Evolutionary conservation across 805 yeast species (phyloP), one percentile per base, ranked within the genome.

Genomic region (Saccharomycopsis fermentans): DNA sequence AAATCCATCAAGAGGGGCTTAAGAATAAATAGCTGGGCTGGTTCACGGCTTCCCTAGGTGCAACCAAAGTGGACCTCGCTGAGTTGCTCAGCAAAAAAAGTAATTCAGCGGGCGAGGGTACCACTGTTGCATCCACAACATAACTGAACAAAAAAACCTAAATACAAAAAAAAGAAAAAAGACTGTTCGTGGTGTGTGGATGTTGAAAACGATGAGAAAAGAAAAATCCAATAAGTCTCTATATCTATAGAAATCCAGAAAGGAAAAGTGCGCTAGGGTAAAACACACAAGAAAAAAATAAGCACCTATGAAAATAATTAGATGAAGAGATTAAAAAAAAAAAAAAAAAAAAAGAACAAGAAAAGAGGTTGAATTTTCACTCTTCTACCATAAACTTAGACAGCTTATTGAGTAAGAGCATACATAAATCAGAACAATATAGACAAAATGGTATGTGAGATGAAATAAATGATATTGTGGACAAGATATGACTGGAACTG

Each of bases 361-460:
- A 43, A 21, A 19, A 21, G 50, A 43, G 16, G n/a, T 19, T n/a
- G 29, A 43, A 43, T 43, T 21, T 43, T 21, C 50, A 43, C 50
- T 43, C 50, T 29, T 43, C 12, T 43, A 43, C 24, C 29, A 43
- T 43, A 43, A n/a, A 9, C 26, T 43, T 19, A 11, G 16, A 21
- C 26, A 43, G 29, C 14, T 8, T 24, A 19, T 24, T 9, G 21
- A 43, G 29, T 43, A 43, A 21, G 24, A 43, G 29, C 29, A 43
- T 43, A 43, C 50, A 43, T 43, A 43, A 21, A 43, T 43, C 29
- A 43, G 50, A 43, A 43, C 29, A 43, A 43, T 43, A 43, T 43
- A 43, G 50, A 43, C 50, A 43, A 43, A 43, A 43, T 43, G 50
- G 50, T 43, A 43, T 43, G 50, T 43, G 50, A 21, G 16, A 43